Base-by-base conservation (phyloP, 257 asterid genomes). In the Ocimum tenuiflorum region DNA sequence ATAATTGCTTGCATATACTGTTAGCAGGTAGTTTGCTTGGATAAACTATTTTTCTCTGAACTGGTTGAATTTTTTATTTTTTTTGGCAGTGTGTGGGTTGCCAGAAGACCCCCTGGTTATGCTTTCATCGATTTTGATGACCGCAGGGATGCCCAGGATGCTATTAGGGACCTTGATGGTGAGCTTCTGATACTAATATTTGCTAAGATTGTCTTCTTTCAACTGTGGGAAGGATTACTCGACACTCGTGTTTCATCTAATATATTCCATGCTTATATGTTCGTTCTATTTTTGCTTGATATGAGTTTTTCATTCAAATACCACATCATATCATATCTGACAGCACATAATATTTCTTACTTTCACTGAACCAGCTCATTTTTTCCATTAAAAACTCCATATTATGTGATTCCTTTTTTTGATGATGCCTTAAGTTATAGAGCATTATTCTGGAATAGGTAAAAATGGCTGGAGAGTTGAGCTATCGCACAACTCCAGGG, bases 381-480 rank as follows among this genome's bases (percentile, higher is more conserved):
- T 24, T 50, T 1, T 33, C 46, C 42, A 13, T 65, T 54, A 13
- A 43, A 29, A 15, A 17, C 14, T 50, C 53, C 38, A 51, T 20
- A 15, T 35, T 48, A 17, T 48, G 56, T 62, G n/a, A n/a, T n/a
- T n/a, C 13, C 13, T 18, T 10, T 27, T 23, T n/a, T 29, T 35
- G 14, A 12, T 42, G 38, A 57, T 56, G 48, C 22, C 53, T 24
- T 14, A 56, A 50, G 12, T 36, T 46, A 17, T 11, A 0, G 3
- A 7, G 20, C 18, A 18, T 63, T 27, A 7, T 29, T 43, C 17
- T 54, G 54, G 59, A 68, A 49, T 75, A 91, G 98, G 96, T 68
- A 91, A 88, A 75, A 91, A 88, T 83, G 95, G 98, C 19, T 91
- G 98, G 98, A 86, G 98, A 68, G 98, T 91, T 61, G 98, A 91